These are phyloP conservation scores for Aspergillus spinulosporus DNA, from an alignment of 2,329 filamentous ascomycete species.

Conservation along the genomic window DNA sequence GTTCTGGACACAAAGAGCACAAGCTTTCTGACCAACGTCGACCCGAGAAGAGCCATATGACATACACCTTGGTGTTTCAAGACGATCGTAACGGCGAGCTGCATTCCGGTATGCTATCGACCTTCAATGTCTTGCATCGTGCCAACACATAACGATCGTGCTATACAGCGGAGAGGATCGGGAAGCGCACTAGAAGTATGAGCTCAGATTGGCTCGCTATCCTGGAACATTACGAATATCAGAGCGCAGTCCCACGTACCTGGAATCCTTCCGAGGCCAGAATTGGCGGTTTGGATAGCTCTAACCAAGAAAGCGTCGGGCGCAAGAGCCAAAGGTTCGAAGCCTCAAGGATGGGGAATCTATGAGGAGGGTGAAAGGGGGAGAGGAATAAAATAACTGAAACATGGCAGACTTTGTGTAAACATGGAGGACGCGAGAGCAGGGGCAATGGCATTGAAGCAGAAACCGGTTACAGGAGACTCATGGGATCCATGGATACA, in stretches of 20 bases:
- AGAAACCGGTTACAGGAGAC: conserved; percentile 6
- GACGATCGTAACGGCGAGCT: conserved; percentile 19
- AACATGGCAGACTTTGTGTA: conserved; percentile 10
- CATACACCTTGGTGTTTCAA: conserved; percentile 3
- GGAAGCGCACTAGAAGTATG: background rate
- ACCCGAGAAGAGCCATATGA: background rate
- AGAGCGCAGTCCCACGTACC: background rate
- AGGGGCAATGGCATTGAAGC: background rate
- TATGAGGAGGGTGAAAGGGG: background rate
- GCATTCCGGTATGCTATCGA: conserved; percentile 14
- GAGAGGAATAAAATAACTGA: conserved; percentile 4
- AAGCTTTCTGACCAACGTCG: conserved; percentile 6
- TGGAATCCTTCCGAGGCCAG: background rate
- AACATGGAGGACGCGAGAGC: conserved; percentile 3
- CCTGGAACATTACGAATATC: background rate
- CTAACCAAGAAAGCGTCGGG: background rate
- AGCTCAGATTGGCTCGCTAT: background rate
- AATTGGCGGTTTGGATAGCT: background rate
- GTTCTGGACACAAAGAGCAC: conserved; percentile 20
- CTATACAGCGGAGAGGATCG: conserved; percentile 5
- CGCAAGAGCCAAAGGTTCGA: background rate
- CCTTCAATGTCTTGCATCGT: background rate
- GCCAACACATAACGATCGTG: conserved; percentile 1
- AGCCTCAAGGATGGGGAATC: background rate
- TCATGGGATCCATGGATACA: background rate